Conservation (phyloP, 345 rosid species). For the Excoecaria agallocha region DNA sequence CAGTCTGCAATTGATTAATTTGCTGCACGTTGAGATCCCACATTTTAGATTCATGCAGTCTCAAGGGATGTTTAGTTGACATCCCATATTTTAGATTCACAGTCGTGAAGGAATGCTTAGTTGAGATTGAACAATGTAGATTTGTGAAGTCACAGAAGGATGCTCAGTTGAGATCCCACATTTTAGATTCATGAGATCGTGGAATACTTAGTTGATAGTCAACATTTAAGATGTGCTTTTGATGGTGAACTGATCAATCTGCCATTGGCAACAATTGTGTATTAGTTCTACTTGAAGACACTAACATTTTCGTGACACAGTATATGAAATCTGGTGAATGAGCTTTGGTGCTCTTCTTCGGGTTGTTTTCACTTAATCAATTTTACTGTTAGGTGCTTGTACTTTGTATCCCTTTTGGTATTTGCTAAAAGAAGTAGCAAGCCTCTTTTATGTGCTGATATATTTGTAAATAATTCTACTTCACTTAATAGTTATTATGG, state of each 20-base stretch:
- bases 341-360: neutral
- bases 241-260: neutral
- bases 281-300: neutral
- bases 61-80: neutral
- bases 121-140: neutral
- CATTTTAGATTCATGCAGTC: neutral
- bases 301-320: neutral
- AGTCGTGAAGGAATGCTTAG: neutral
- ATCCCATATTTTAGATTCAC: neutral
- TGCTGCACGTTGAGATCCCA: neutral
- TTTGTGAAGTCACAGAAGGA: no score
- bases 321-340: neutral
- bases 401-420: neutral
- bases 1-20: constrained; percentile 2
- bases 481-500: neutral
- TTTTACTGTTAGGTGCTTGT: neutral
- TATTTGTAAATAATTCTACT: neutral
- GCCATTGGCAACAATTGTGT: neutral
- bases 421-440: neutral
- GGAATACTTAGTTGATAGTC: neutral
- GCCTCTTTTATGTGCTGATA: neutral
- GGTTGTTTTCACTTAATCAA: neutral
- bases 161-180: neutral
- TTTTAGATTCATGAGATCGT: neutral
- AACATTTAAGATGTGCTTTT: neutral